Base-by-base conservation (phyloP, 1,139 yeast species). In the Yamadazyma diddensiae region DNA sequence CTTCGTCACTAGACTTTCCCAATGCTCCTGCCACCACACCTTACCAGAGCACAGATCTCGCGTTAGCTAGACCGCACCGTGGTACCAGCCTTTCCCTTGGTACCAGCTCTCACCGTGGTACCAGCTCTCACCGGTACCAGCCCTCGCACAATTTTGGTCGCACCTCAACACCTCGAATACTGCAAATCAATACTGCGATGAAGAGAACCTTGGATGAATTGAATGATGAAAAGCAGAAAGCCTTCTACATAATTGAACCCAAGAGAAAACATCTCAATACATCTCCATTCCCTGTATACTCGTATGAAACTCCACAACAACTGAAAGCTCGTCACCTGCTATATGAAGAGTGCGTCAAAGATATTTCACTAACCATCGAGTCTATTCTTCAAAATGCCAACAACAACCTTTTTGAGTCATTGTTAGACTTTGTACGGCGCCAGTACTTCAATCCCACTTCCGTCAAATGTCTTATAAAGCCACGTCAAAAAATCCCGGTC, bases 371-470 rank as follows among this genome's bases (percentile, higher is more conserved):
- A n/a, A 28, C 13, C 3, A 35, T 43, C n/a, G 34, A 35, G 10
- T 6, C 28, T 7, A 33, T 37, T 5, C 24, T 70, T 73, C 78
- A 40, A 50, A 2, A 46, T 45, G 30, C 79, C 66, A 44, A 58
- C 57, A 35, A 72, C 71, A 34, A 33, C 1, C 28, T 43, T 21
- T 44, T 33, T 15, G 31, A 31, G 10, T 35, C 35, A 18, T 34
- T 44, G 9, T 15, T 29, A 14, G 29, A 24, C 22, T 41, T 42
- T 23, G n/a, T n/a, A n/a, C n/a, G n/a, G n/a, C n/a, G n/a, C n/a
- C n/a, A n/a, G n/a, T n/a, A n/a, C n/a, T n/a, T n/a, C n/a, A n/a
- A n/a, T n/a, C n/a, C n/a, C n/a, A n/a, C n/a, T n/a, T n/a, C n/a
- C n/a, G n/a, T n/a, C n/a, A n/a, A n/a, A n/a, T n/a, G n/a, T n/a